Percentiles rank a stretch among this genome's conserved stretches.
Evolutionary conservation across 192 early-diverging fungal genomes (phyloP).

Genomic region (Coemansia aciculifera): DNA sequence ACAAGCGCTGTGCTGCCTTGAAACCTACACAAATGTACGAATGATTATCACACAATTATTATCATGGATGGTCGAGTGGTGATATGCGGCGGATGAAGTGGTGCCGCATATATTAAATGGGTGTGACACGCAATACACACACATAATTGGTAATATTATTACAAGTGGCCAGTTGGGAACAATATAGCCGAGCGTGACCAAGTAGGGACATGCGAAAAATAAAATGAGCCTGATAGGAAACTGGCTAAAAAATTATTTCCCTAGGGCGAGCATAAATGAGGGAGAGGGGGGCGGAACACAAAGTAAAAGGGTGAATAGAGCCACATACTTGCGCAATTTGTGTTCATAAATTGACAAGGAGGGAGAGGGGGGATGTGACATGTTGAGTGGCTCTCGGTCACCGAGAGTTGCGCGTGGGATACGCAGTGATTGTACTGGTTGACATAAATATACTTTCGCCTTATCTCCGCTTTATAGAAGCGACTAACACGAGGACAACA

Average conservation of each 20-base stretch:
- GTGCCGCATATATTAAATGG: conserved; percentile 29
- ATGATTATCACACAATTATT: neutral
- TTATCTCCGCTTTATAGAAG: neutral
- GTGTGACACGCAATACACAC: conserved; percentile 19
- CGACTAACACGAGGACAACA: neutral
- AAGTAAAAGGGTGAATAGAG: neutral
- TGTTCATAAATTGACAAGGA: neutral
- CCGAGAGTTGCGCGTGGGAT: neutral
- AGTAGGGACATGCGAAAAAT: neutral
- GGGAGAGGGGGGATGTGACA: neutral
- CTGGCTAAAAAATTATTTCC: neutral
- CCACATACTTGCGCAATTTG: neutral
- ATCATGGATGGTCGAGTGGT: neutral
- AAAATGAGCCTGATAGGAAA: neutral
- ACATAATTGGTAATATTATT: conserved; percentile 5
- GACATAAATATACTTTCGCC: neutral
- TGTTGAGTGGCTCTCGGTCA: neutral
- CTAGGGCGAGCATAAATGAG: neutral
- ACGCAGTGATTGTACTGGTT: neutral
- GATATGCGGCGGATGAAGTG: neutral
- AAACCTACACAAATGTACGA: neutral
- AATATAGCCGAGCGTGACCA: neutral
- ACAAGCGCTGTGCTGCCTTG: neutral
- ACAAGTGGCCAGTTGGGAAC: neutral
- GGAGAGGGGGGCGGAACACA: neutral